Percentiles rank a stretch among this genome's conserved stretches.
These are phyloP conservation scores for Elaeagnus macrophylla DNA, from an alignment of 306 rosid genomes.

Conservation along the genomic window DNA sequence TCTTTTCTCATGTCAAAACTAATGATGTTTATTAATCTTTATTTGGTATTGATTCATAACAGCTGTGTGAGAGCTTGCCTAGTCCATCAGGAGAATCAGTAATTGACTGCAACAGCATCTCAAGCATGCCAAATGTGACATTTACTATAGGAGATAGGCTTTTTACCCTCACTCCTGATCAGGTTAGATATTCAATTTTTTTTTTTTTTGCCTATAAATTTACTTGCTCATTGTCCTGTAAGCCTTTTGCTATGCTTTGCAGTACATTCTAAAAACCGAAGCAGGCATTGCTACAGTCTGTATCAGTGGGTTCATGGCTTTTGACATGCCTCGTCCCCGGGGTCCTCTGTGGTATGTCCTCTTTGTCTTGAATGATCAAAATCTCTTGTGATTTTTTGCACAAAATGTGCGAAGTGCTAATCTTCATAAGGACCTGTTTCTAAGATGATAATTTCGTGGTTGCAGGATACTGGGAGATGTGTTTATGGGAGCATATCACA, in stretches of 20 bases:
- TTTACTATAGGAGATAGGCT: slow-evolving; percentile 56
- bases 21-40: not conserved
- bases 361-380: not conserved
- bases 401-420: too few species aligned
- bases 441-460: not conserved
- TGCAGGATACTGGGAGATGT: slow-evolving; percentile 91
- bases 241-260: slow-evolving; percentile 15
- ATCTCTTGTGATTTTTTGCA: too few species aligned
- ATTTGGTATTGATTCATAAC: slow-evolving; percentile 15
- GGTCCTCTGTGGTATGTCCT: slow-evolving; percentile 72
- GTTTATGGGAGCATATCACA: slow-evolving; percentile 78
- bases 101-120: slow-evolving; percentile 46
- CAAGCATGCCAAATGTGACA: slow-evolving; percentile 56
- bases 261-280: slow-evolving; percentile 78
- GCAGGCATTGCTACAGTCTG: slow-evolving; percentile 52
- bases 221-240: slow-evolving; percentile 10
- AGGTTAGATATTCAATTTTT: slow-evolving; percentile 36
- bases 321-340: slow-evolving; percentile 57
- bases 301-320: slow-evolving; percentile 73
- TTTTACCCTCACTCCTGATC: slow-evolving; percentile 60
- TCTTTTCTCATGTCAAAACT: slow-evolving; percentile 2
- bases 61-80: slow-evolving; percentile 74
- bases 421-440: too few species aligned
- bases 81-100: slow-evolving; percentile 71
- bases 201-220: not conserved